Percentiles rank a stretch among this genome's conserved stretches.
These are phyloP conservation scores for Pseudozyma flocculosa DNA, from an alignment of 1,284 basidiomycete species.

Conservation along the genomic window DNA sequence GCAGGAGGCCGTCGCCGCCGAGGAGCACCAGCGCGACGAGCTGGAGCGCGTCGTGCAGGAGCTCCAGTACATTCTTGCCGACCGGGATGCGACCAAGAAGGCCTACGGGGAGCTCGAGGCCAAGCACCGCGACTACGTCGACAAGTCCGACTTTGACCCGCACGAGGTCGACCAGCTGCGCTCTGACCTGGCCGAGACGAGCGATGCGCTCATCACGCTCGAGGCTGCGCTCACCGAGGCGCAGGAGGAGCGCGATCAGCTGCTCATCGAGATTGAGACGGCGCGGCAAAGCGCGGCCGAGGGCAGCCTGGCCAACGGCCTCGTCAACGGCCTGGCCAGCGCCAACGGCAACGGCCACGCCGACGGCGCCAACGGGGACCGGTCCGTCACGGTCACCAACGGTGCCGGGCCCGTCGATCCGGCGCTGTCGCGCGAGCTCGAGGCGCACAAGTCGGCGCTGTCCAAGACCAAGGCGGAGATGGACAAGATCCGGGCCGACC, in stretches of 20 bases:
- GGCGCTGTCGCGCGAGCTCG: constrained; percentile 64
- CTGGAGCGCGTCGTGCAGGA: constrained; percentile 24
- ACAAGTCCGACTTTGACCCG: constrained; percentile 34
- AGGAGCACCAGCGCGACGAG: constrained; percentile 19
- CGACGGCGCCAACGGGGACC: constrained; percentile 54
- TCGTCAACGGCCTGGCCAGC: background rate
- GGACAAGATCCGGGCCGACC: constrained; percentile 66
- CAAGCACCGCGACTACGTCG: constrained; percentile 26
- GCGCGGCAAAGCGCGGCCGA: constrained; percentile 26
- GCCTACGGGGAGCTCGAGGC: constrained; percentile 37
- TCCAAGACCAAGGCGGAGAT: constrained; percentile 60
- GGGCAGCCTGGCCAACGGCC: constrained; percentile 4
- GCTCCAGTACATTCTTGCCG: constrained; percentile 16
- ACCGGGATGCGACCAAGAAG: constrained; percentile 22
- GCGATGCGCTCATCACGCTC: constrained; percentile 55
- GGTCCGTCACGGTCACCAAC: background rate
- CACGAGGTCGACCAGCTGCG: constrained; percentile 70
- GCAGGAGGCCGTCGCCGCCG: constrained; percentile 8
- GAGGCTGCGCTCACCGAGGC: constrained; percentile 57
- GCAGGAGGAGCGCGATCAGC: constrained; percentile 57
- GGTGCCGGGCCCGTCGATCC: constrained; percentile 27
- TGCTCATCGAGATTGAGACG: constrained; percentile 50
- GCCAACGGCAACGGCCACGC: background rate
- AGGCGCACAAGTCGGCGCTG: constrained; percentile 71
- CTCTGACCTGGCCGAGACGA: constrained; percentile 55